Evolutionary conservation across 2,329 filamentous ascomycete species (phyloP).

Genomic region (Neurospora sp.): DNA sequence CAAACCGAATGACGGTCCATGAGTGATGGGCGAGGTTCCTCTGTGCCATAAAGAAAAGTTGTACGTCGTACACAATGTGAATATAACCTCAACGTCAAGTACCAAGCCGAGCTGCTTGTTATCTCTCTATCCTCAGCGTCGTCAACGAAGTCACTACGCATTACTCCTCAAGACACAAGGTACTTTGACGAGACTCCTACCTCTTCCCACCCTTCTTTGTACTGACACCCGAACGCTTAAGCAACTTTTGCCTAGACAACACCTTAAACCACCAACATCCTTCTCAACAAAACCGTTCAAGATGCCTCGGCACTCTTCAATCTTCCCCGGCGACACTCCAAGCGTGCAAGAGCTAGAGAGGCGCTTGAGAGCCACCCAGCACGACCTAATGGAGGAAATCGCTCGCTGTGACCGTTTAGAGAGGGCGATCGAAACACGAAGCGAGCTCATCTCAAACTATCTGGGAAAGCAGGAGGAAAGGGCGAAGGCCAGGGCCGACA

Average conservation of each 20-base stretch:
- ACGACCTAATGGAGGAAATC: neutral
- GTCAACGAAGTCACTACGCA: neutral
- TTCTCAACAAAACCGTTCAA: neutral
- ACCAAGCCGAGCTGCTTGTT: neutral
- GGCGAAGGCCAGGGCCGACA: neutral
- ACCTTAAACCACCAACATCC: neutral
- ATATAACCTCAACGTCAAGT: neutral
- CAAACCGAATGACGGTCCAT: neutral
- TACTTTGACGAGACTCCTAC: neutral
- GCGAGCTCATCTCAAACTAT: neutral
- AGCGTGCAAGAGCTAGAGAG: neutral
- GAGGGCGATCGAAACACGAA: neutral
- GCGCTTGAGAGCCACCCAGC: neutral
- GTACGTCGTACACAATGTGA: neutral
- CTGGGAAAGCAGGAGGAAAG: neutral
- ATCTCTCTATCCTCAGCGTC: neutral
- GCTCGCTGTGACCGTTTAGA: neutral
- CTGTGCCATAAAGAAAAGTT: neutral
- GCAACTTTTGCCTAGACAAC: neutral
- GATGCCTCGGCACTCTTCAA: neutral
- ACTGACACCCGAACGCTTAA: too few relatives aligned
- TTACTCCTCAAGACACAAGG: too few relatives aligned
- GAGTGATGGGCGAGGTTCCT: neutral
- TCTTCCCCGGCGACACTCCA: neutral
- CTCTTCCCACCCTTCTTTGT: neutral